Base-by-base conservation (phyloP, 2,329 filamentous ascomycete species). In the Didymellaceae sp. region DNA sequence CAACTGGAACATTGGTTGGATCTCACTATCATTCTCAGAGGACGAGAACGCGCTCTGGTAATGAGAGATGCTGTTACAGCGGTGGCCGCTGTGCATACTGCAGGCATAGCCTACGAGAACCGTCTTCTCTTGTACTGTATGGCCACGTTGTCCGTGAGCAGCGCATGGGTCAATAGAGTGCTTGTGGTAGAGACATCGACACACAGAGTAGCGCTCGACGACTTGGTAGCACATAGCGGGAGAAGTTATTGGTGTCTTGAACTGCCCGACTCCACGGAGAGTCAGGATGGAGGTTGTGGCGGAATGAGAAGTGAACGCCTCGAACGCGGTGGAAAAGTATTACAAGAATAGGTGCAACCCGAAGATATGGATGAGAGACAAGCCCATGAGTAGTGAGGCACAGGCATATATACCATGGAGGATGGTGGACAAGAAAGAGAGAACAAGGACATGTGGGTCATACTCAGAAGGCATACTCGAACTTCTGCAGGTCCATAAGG, bases 71-170 rank as follows among this genome's bases (percentile, higher is more conserved):
- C 52, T 37, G 39, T 65, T 28, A 5, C 57, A 16, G 68, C 70
- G 62, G 39, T 65, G 59, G 54, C 54, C 68, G 41, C 65, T 70
- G 70, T 90, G 88, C 20, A 71, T 72, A 35, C 77, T 73, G 75
- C 91, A 96, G 43, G 87, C 82, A 68, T 94, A 94, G 42, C 91
- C 92, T 18, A 96, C 91, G 16, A 90, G 79, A 42, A 96, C 88
- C 6, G 84, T 89, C 70, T 88, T 87, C 66, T 89, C 86, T 60
- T 90, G 84, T 49, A 92, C 78, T 35, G 66, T 64, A 67, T 96
- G 91, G 37, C 87, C 87, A 40, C 84, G 83, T 52, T 88, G 86
- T 54, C 88, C 89, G 70, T 91, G 90, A 26, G 84, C 80, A 39
- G 85, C 80, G 71, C 91, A 96, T 54, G 89, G 88, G 68, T 96